These are phyloP conservation scores for Fusarium piperis DNA, from an alignment of 2,329 filamentous ascomycete species.

Conservation along the genomic window DNA sequence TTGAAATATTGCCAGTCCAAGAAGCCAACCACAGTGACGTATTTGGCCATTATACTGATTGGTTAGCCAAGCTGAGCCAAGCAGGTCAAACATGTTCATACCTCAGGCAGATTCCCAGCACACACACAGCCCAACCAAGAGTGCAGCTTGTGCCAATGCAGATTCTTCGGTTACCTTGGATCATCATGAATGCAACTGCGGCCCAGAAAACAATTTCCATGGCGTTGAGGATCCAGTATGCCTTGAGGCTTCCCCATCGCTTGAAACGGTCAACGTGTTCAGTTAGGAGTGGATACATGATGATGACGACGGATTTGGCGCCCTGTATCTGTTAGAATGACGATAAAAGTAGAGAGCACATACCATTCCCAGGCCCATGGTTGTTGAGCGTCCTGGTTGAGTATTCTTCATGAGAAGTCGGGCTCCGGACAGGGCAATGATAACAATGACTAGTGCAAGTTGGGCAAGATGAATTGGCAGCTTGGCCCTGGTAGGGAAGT, in stretches of 20 bases:
- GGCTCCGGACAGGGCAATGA: conserved; percentile 20
- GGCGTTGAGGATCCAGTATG: conserved; percentile 52
- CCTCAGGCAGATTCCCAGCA: background rate
- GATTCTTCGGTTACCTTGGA: conserved; percentile 5
- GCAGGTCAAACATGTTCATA: background rate
- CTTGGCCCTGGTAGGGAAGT: background rate
- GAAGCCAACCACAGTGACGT: background rate
- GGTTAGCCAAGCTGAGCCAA: background rate
- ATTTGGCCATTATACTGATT: background rate
- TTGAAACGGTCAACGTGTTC: conserved; percentile 46
- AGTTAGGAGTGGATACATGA: conserved; percentile 51
- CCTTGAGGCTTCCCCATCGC: conserved; percentile 52
- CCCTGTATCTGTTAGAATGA: conserved; percentile 43
- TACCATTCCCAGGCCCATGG: conserved; percentile 35
- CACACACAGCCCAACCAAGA: conserved; percentile 15
- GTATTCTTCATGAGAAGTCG: conserved; percentile 22
- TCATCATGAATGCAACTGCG: conserved; percentile 14
- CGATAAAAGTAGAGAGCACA: conserved; percentile 47
- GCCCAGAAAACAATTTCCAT: conserved; percentile 55
- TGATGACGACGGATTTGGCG: background rate
- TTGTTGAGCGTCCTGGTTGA: conserved; percentile 22
- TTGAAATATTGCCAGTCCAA: background rate
- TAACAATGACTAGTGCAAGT: background rate
- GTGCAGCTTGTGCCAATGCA: conserved; percentile 14
- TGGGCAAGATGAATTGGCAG: background rate